Evolutionary conservation across 345 rosid genomes (phyloP).

Genomic region (Angophora floribunda): DNA sequence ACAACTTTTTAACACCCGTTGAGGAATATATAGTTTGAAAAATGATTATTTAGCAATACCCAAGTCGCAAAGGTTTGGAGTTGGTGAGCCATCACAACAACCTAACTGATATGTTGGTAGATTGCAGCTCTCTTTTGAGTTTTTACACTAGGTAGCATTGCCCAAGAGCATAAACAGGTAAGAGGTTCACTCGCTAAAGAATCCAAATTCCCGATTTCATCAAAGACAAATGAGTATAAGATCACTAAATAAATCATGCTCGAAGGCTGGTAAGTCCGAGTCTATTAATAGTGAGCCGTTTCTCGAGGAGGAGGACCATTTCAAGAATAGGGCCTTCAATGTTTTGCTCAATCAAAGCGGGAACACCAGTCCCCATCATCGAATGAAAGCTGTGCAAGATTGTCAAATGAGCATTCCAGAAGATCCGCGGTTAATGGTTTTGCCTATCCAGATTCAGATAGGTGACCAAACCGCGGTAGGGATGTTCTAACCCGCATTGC

Average conservation of each 20-base stretch:
- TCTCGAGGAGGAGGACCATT: not conserved
- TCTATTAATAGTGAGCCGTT: not conserved
- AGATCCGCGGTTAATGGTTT: not conserved
- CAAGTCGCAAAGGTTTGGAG: too few species aligned
- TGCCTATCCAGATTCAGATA: not conserved
- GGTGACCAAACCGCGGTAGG: not conserved
- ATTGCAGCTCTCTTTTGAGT: too few species aligned
- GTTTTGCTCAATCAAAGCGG: not conserved
- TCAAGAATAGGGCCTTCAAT: not conserved
- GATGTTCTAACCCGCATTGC: not conserved
- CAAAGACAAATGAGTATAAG: not conserved
- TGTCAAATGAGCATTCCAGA: not conserved
- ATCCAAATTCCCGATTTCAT: not conserved
- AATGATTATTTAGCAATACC: too few species aligned
- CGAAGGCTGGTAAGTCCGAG: not conserved
- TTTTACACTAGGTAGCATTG: too few species aligned
- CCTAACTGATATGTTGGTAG: too few species aligned
- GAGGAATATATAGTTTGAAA: too few species aligned
- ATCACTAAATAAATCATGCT: not conserved
- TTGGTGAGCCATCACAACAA: too few species aligned
- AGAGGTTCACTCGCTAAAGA: not conserved
- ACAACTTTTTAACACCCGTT: too few species aligned
- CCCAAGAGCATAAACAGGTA: accelerated
- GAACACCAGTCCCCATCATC: not conserved
- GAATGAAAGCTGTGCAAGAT: not conserved